Evolutionary conservation across 495 filamentous ascomycete species (phyloP).

Genomic region (Penicillium parvum): DNA sequence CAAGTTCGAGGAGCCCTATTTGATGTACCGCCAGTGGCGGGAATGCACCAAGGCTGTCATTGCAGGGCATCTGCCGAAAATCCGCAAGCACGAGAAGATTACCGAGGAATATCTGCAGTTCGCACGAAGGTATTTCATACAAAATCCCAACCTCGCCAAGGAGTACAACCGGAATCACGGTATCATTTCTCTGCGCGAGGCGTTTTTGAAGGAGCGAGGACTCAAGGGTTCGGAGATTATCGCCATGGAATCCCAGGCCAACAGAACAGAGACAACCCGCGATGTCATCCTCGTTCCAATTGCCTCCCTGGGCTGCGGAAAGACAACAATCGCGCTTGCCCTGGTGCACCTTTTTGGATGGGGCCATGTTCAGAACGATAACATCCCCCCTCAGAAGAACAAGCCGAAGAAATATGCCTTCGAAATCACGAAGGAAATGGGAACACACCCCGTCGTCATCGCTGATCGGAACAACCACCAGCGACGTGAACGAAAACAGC

Average conservation of each 20-base stretch:
- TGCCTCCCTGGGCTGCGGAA: slow-evolving; percentile 92
- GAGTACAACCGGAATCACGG: slow-evolving; percentile 84
- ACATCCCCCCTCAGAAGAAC: slow-evolving; percentile 70
- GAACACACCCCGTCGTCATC: slow-evolving; percentile 65
- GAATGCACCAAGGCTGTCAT: slow-evolving; percentile 94
- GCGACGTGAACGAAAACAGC: slow-evolving; percentile 76
- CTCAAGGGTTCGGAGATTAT: slow-evolving; percentile 84
- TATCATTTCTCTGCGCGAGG: slow-evolving; percentile 87
- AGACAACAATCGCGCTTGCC: slow-evolving; percentile 87
- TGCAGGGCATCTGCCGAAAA: slow-evolving; percentile 63
- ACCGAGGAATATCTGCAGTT: slow-evolving; percentile 87
- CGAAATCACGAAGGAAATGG: slow-evolving; percentile 57
- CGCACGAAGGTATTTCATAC: slow-evolving; percentile 65
- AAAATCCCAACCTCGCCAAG: slow-evolving; percentile 57
- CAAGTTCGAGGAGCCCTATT: slow-evolving; percentile 98
- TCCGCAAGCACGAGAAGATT: slow-evolving; percentile 82
- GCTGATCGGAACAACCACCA: slow-evolving; percentile 94
- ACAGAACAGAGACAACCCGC: slow-evolving; percentile 42
- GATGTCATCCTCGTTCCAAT: slow-evolving; percentile 80
- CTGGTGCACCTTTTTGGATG: slow-evolving; percentile 80
- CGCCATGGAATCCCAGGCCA: slow-evolving; percentile 48
- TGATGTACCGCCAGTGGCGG: slow-evolving; percentile 98
- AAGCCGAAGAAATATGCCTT: slow-evolving; percentile 70
- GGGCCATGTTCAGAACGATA: slow-evolving; percentile 96
- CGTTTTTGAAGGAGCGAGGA: slow-evolving; percentile 74